phyloP scores from a whole-genome alignment of 192 early-diverging fungal species.

The Gamsiella multidivaricata region DNA sequence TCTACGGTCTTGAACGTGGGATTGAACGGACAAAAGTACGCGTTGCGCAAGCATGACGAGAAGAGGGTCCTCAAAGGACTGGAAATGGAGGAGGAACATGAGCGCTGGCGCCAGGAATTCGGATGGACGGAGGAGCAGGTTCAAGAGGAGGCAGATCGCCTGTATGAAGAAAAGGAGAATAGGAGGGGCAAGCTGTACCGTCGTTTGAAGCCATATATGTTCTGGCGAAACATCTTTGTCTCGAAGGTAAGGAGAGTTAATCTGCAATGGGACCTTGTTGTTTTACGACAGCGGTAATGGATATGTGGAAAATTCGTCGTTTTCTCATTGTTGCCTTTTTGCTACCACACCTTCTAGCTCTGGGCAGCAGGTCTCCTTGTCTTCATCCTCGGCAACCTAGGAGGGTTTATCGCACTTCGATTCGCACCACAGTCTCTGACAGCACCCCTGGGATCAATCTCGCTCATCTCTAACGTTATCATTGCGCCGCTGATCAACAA shows the following conservation, averaged over 20 bases:
- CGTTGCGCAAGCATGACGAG: slow-evolving; percentile 73
- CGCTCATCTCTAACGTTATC: slow-evolving; percentile 84
- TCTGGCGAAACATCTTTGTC: slow-evolving; percentile 55
- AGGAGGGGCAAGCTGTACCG: slow-evolving; percentile 29
- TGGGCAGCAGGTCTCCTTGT: slow-evolving; percentile 79
- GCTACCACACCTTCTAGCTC: slow-evolving; percentile 45
- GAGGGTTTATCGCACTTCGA: slow-evolving; percentile 79
- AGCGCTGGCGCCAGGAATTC: slow-evolving; percentile 44
- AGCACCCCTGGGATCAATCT: slow-evolving; percentile 80
- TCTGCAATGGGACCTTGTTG: neutral
- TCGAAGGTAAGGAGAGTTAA: slow-evolving; percentile 44
- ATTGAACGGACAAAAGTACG: slow-evolving; percentile 85
- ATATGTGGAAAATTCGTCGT: neutral
- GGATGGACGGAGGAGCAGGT: slow-evolving; percentile 53
- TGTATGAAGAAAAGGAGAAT: slow-evolving; percentile 39
- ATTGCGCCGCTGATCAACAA: slow-evolving; percentile 81
- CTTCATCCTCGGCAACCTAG: slow-evolving; percentile 77
- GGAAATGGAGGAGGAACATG: slow-evolving; percentile 51
- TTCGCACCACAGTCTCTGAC: slow-evolving; percentile 87
- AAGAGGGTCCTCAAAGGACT: slow-evolving; percentile 44
- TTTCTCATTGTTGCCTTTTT: neutral
- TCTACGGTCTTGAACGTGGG: slow-evolving; percentile 78
- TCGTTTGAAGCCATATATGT: slow-evolving; percentile 53
- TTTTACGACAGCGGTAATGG: neutral
- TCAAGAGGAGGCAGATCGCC: slow-evolving; percentile 24